A percentile compares a stretch with the other conserved stretches of the same genome.
Evolutionary conservation across 2,329 filamentous ascomycete species (phyloP).

Genomic region (Thermothelomyces thermophilus): DNA sequence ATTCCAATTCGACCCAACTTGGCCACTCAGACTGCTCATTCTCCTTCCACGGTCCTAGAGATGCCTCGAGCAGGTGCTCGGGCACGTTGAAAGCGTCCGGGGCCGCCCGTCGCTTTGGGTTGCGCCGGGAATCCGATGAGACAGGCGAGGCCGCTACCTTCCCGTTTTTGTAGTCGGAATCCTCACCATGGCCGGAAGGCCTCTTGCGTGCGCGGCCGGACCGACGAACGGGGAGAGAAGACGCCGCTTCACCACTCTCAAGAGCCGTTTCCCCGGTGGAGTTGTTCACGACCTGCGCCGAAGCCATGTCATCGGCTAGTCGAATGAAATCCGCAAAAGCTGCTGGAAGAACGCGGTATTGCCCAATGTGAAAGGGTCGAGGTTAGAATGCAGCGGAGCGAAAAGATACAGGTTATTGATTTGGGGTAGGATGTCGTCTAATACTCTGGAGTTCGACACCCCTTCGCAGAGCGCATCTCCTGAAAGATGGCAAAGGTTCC

Average conservation of each 20-base stretch:
- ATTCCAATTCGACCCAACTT: constrained; percentile 80
- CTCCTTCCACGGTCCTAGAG: constrained; percentile 41
- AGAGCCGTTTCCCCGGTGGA: neutral
- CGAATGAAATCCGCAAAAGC: neutral
- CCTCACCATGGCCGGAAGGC: neutral
- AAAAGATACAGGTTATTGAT: neutral
- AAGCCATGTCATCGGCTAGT: neutral
- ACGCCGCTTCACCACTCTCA: neutral
- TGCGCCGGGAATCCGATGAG: constrained; percentile 8
- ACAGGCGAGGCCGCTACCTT: neutral
- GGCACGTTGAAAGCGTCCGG: constrained; percentile 28
- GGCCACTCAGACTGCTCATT: constrained; percentile 57
- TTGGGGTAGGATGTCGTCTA: neutral
- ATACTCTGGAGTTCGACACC: neutral
- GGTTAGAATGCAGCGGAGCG: neutral
- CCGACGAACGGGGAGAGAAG: constrained; percentile 11
- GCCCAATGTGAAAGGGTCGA: too few species aligned
- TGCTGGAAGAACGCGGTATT: neutral
- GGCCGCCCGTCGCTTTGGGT: constrained; percentile 24
- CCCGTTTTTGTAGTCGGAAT: neutral
- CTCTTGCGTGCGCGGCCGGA: constrained; percentile 17
- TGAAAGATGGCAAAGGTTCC: neutral
- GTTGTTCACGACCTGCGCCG: neutral
- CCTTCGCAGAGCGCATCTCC: neutral
- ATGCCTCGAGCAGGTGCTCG: constrained; percentile 39